Conservation (phyloP, 2,329 filamentous ascomycete genomes). For the Chaetomiaceae sp. region DNA sequence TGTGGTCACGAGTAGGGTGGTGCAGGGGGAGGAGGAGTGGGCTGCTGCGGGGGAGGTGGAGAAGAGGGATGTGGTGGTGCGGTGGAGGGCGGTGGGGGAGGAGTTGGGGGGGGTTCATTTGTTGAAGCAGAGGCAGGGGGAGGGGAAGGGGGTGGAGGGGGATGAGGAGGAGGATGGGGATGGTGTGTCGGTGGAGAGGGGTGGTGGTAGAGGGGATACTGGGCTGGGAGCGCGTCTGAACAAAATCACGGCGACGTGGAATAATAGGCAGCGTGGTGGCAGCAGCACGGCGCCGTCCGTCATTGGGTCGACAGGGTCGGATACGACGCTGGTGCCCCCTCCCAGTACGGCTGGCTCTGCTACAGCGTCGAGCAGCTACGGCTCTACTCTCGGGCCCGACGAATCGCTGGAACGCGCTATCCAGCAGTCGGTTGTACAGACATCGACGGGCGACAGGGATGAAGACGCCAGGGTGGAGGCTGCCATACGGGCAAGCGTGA, state of each 20-base stretch:
- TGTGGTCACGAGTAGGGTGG: conserved; percentile 68
- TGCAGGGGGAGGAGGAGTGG: conserved; percentile 67
- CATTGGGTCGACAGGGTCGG: not conserved
- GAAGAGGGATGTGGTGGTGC: conserved; percentile 54
- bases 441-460: conserved; percentile 60
- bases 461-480: conserved; percentile 68
- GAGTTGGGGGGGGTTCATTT: conserved; percentile 56
- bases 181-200: not conserved
- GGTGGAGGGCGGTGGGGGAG: conserved; percentile 57
- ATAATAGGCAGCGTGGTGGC: conserved; percentile 31
- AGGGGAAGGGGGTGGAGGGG: conserved; percentile 25
- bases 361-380: conserved; percentile 7
- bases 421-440: conserved; percentile 59
- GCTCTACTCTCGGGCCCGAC: conserved; percentile 31
- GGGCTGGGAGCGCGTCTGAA: not conserved
- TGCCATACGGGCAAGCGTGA: conserved; percentile 66
- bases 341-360: conserved; percentile 6
- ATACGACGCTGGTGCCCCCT: conserved; percentile 4
- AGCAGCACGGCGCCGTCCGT: not conserved
- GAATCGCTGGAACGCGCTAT: conserved; percentile 68
- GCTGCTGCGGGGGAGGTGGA: conserved; percentile 50
- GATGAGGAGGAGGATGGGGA: conserved; percentile 20
- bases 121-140: conserved; percentile 42
- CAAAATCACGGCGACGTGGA: conserved; percentile 32
- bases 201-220: not conserved